Evolutionary conservation across 768 basidiomycete species (phyloP).

Genomic region (Mycena filopes): DNA sequence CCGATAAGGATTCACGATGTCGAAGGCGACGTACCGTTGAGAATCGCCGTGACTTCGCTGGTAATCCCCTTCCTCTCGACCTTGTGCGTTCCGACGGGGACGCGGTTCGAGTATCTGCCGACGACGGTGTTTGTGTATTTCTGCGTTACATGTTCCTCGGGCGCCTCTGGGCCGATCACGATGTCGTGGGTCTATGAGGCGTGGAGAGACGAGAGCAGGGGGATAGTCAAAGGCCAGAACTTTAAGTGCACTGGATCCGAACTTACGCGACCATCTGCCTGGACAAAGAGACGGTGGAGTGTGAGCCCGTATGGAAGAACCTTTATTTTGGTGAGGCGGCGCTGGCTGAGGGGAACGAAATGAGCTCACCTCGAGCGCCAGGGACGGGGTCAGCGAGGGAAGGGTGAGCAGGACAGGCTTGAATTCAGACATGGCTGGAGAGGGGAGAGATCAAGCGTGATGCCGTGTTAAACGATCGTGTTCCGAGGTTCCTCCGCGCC

Average conservation of each 20-base stretch:
- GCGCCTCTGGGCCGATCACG: constrained; percentile 75
- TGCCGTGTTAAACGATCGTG: no score
- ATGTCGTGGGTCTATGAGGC: constrained; percentile 75
- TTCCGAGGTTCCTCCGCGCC: no score
- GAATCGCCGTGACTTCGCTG: constrained; percentile 55
- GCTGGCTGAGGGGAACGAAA: no score
- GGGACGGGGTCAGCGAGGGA: no score
- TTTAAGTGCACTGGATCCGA: not conserved
- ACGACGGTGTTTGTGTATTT: constrained; percentile 85
- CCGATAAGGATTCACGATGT: constrained; percentile 1
- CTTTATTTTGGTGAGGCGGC: no score
- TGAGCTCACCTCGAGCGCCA: constrained; percentile 66
- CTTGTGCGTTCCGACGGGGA: no score
- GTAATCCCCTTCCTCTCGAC: constrained; percentile 64
- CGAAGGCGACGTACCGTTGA: constrained; percentile 50
- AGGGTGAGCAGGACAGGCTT: constrained; percentile 48
- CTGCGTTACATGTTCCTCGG: constrained; percentile 64
- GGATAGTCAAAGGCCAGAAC: not conserved
- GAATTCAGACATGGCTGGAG: constrained; percentile 25
- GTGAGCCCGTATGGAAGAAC: constrained; percentile 75
- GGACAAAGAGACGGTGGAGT: constrained; percentile 73
- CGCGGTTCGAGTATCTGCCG: no score
- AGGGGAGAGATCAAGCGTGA: no score
- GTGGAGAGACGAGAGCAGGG: not conserved
- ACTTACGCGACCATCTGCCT: constrained; percentile 69